Percentiles rank a stretch among this genome's conserved stretches.
These are phyloP conservation scores for Chlamydomonas schloesseri DNA, from an alignment of 139 green algal genomes.

Conservation along the genomic window DNA sequence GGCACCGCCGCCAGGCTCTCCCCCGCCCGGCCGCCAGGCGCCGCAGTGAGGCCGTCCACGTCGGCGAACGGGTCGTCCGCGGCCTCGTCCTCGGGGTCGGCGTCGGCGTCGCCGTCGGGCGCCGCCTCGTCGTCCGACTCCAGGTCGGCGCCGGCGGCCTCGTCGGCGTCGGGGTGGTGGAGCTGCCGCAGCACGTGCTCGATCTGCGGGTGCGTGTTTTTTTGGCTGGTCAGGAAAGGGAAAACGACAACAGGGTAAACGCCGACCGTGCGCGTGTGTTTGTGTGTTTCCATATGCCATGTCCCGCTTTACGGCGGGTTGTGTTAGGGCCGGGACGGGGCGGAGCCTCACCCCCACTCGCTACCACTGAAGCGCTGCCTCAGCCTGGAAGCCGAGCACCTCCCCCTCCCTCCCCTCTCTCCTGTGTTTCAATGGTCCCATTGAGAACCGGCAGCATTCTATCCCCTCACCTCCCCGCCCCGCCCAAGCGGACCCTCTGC, in stretches of 20 bases:
- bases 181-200: conserved; percentile 36
- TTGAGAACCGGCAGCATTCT: too few relatives aligned
- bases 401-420: too few relatives aligned
- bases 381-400: too few relatives aligned
- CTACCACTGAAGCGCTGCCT: too few relatives aligned
- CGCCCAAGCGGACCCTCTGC: too few relatives aligned
- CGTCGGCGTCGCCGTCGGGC: conserved; percentile 26
- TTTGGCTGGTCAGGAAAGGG: not conserved
- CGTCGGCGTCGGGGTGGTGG: not conserved
- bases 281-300: too few relatives aligned
- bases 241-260: not conserved
- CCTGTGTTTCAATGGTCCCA: too few relatives aligned
- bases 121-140: conserved; percentile 26
- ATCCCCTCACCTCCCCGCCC: too few relatives aligned
- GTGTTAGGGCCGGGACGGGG: too few relatives aligned
- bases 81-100: conserved; percentile 5
- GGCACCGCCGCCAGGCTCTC: conserved; percentile 1
- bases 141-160: not conserved
- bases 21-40: too few relatives aligned
- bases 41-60: conserved; percentile 17
- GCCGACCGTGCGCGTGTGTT: too few relatives aligned
- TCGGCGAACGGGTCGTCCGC: conserved; percentile 39
- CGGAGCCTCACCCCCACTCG: not conserved
- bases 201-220: not conserved
- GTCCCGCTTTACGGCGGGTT: too few relatives aligned